phyloP scores from a whole-genome alignment of 306 rosid genomes.

The Quercus robur region DNA sequence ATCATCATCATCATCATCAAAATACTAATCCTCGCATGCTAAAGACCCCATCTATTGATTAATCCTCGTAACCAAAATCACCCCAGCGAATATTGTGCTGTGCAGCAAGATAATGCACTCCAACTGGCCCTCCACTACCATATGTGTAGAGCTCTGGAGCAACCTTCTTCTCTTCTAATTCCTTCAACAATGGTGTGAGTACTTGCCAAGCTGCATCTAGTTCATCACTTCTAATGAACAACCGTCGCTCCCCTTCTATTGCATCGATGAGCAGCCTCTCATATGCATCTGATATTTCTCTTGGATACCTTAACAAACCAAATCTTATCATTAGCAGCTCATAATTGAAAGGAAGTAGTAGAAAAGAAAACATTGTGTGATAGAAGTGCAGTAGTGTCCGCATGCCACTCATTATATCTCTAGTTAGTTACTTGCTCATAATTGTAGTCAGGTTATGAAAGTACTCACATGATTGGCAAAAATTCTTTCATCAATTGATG shows the following conservation, averaged over 20 bases:
- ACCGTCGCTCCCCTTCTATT: slow-evolving; percentile 83
- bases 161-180: slow-evolving; percentile 76
- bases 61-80: slow-evolving; percentile 59
- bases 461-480: no score
- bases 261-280: slow-evolving; percentile 94
- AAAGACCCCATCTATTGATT: slow-evolving; percentile 7
- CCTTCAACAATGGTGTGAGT: slow-evolving; percentile 86
- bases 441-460: no score
- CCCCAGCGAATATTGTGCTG: slow-evolving; percentile 89
- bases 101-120: slow-evolving; percentile 95
- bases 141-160: slow-evolving; percentile 92
- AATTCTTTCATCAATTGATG: no score
- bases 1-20: background rate
- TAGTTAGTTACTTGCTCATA: no score
- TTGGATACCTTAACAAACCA: slow-evolving; percentile 62
- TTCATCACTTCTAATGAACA: slow-evolving; percentile 96
- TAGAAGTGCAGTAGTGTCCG: no score
- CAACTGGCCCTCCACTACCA: slow-evolving; percentile 95
- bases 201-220: slow-evolving; percentile 94
- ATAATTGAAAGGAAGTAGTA: background rate
- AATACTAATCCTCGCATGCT: background rate
- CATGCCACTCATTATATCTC: no score
- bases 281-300: slow-evolving; percentile 91
- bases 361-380: background rate
- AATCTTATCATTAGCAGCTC: background rate